Conservation (phyloP, 805 yeast genomes). For the Isabelozyma heimii region DNA sequence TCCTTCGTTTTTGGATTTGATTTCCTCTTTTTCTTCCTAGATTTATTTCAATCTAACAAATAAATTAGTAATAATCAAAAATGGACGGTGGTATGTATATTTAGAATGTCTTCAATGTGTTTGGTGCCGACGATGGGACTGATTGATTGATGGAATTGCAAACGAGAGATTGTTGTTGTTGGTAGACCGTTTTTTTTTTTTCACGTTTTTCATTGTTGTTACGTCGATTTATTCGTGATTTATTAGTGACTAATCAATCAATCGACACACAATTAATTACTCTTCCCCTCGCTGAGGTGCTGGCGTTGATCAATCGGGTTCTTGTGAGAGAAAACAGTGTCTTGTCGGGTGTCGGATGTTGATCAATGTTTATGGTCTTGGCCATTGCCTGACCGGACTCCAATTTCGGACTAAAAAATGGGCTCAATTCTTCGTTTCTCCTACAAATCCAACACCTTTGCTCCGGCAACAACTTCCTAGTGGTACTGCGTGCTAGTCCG, state of each 20-base stretch:
- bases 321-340: too few relatives aligned
- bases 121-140: not conserved
- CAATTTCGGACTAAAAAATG: too few relatives aligned
- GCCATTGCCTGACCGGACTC: too few relatives aligned
- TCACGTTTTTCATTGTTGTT: slow-evolving; percentile 1
- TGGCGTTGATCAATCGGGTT: not conserved
- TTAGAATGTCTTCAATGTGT: not conserved
- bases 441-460: too few relatives aligned
- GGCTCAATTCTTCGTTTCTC: too few relatives aligned
- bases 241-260: not conserved
- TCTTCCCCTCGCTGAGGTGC: not conserved
- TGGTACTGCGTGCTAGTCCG: too few relatives aligned
- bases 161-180: not conserved
- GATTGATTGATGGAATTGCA: slow-evolving; percentile 9
- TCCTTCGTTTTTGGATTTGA: not conserved
- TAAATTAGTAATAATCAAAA: slow-evolving; percentile 20
- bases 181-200: not conserved
- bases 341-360: too few relatives aligned
- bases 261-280: not conserved
- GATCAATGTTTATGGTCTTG: too few relatives aligned
- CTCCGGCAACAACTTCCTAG: too few relatives aligned
- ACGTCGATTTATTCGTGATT: not conserved
- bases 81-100: slow-evolving; percentile 61
- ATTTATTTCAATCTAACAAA: not conserved
- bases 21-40: not conserved